phyloP scores from a whole-genome alignment of 2,329 filamentous ascomycete species.

The Amauroascus verrucosus region DNA sequence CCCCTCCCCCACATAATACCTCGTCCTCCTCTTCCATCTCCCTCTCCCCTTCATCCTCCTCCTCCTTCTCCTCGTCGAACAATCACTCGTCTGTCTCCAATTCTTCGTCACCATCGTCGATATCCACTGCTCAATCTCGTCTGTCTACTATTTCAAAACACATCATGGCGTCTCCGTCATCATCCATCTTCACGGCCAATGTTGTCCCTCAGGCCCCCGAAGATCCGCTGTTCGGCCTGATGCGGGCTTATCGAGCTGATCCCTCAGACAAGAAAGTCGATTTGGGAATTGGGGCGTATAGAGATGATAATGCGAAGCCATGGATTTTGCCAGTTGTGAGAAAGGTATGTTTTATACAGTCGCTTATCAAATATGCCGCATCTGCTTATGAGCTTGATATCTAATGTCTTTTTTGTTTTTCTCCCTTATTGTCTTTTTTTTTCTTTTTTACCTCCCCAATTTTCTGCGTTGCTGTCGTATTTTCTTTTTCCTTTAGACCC shows the following conservation, averaged over 20 bases:
- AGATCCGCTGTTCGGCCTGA: constrained; percentile 88
- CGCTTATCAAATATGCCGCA: no score
- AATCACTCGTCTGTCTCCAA: background rate
- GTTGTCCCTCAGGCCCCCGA: constrained; percentile 82
- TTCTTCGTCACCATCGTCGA: background rate
- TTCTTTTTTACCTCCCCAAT: background rate
- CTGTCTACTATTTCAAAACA: constrained; percentile 16
- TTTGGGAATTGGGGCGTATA: constrained; percentile 87
- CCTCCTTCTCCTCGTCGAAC: constrained; percentile 1
- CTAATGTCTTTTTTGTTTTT: background rate
- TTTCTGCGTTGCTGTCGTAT: background rate
- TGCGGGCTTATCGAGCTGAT: constrained; percentile 78
- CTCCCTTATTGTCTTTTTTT: background rate
- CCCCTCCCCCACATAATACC: background rate
- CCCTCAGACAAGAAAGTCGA: constrained; percentile 72
- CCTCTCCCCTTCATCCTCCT: background rate
- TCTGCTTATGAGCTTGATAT: no score
- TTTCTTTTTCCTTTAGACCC: constrained; percentile 1
- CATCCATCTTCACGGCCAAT: constrained; percentile 62
- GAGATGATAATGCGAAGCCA: constrained; percentile 89
- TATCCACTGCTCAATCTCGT: constrained; percentile 13
- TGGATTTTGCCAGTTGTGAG: constrained; percentile 95
- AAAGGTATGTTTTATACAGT: constrained; percentile 59
- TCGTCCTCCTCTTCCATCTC: constrained; percentile 1
- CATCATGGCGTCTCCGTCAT: constrained; percentile 25